Evolutionary conservation across 345 rosid species (phyloP), one percentile per base, ranked within the genome.

Genomic region (Salix viminalis): DNA sequence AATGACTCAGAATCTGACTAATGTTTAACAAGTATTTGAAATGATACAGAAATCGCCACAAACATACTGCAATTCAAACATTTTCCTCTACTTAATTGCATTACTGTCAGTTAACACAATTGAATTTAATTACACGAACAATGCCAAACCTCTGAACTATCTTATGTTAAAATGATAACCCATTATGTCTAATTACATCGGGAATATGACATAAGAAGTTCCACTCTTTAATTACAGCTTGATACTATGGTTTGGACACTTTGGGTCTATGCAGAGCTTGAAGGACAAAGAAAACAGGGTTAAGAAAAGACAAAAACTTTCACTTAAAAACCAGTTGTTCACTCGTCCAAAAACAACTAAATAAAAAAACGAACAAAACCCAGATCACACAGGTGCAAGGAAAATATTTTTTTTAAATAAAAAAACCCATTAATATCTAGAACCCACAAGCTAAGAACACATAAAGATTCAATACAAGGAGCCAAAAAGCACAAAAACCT

Each of bases 401-500:
- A 41, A 56, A 71, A 9, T 5, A 72, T 32, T 36, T 16, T 50
- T 34, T 34, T 34, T 5, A 67, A 7, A 9, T 13, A 62, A 24
- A 9, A 9, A 54, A 13, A 6, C 10, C 54, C 80, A 69, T 23
- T 79, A 77, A 41, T 73, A 64, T 23, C 50, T 80, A 75, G 48
- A 60, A 64, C 32, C 10, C 56, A 26, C 10, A 44, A 44, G 13
- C 39, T 34, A n/a, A 74, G 70, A 39, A 65, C 67, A 24, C 52
- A 18, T 18, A 52, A 68, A 36, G 24, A 23, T 12, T n/a, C 41
- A 68, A 61, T 32, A 15, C 39, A 66, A n/a, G 72, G 44, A 74
- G 46, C 16, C 21, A 30, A 3, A 37, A 36, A 39, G 7, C 24
- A 50, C 56, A 50, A 34, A 72, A 75, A 92, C 98, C 97, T 92